Conservation (phyloP, 2,329 filamentous ascomycete genomes). For the Fusarium devonianum region DNA sequence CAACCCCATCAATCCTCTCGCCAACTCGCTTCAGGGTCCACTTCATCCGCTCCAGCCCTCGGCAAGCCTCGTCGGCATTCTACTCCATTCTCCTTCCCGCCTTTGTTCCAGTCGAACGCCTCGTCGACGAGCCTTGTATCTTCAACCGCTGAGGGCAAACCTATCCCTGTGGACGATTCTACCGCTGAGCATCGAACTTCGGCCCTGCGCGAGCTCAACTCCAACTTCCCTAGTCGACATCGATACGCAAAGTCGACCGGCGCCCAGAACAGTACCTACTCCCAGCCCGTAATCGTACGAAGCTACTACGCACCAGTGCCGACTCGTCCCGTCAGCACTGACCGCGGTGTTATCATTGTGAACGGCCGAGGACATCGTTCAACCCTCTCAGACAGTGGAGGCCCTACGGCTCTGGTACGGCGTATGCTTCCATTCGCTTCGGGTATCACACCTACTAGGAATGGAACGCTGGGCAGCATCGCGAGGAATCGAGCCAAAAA, state of each 20-base stretch:
- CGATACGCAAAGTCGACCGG: constrained; percentile 64
- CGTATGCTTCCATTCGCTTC: constrained; percentile 46
- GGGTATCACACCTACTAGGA: constrained; percentile 44
- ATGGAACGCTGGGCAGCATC: constrained; percentile 54
- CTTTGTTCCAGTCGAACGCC: constrained; percentile 56
- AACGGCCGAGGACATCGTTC: constrained; percentile 41
- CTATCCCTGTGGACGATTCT: constrained; percentile 63
- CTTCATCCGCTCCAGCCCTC: constrained; percentile 32
- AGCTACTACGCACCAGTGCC: constrained; percentile 63
- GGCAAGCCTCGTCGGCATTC: constrained; percentile 46
- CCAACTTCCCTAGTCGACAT: constrained; percentile 63
- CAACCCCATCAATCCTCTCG: constrained; percentile 34
- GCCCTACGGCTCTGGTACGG: constrained; percentile 41
- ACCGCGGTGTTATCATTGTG: constrained; percentile 42
- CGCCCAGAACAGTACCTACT: constrained; percentile 65
- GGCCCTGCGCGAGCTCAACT: constrained; percentile 66
- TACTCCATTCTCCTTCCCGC: constrained; percentile 58
- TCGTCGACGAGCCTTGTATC: constrained; percentile 62
- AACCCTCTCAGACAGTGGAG: constrained; percentile 40
- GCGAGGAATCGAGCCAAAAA: constrained; percentile 53
- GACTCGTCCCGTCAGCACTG: constrained; percentile 44
- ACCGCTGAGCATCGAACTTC: constrained; percentile 65
- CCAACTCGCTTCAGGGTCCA: constrained; percentile 37
- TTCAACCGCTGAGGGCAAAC: constrained; percentile 63
- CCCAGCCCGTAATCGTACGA: constrained; percentile 70